Evolutionary conservation across 495 filamentous ascomycete genomes (phyloP).

Genomic region (Trypethelium eluteriae): DNA sequence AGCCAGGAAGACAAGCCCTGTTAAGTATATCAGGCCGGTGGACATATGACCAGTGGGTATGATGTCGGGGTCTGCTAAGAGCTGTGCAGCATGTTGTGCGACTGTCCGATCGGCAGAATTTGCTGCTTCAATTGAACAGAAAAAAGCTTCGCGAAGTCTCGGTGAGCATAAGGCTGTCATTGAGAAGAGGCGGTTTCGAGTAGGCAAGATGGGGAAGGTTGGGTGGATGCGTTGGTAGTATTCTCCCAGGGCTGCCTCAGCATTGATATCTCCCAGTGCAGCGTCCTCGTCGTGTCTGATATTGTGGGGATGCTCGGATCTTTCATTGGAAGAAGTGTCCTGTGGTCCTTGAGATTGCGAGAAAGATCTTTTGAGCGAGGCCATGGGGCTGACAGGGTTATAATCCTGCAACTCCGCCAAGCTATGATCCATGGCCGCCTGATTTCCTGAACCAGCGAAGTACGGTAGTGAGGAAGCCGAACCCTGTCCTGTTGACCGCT

Average conservation of each 20-base stretch:
- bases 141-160: conserved; percentile 61
- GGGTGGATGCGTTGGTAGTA: conserved; percentile 53
- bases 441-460: background rate
- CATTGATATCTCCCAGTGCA: conserved; percentile 20
- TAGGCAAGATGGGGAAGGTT: conserved; percentile 64
- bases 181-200: conserved; percentile 54
- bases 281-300: conserved; percentile 13
- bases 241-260: conserved; percentile 24
- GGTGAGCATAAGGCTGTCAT: conserved; percentile 54
- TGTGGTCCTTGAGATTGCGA: background rate
- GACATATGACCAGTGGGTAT: conserved; percentile 37
- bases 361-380: conserved; percentile 5
- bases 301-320: conserved; percentile 9
- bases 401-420: conserved; percentile 17
- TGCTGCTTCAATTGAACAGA: conserved; percentile 30
- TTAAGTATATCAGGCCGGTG: conserved; percentile 54
- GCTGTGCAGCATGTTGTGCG: conserved; percentile 39
- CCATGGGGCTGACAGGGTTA: background rate
- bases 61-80: conserved; percentile 47
- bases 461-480: conserved; percentile 16
- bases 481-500: conserved; percentile 19
- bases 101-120: background rate
- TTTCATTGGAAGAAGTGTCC: conserved; percentile 10
- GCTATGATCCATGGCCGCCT: background rate
- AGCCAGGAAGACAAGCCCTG: conserved; percentile 54